Base-by-base conservation (phyloP, 106 monocot species). In the Dendrobium officinale region DNA sequence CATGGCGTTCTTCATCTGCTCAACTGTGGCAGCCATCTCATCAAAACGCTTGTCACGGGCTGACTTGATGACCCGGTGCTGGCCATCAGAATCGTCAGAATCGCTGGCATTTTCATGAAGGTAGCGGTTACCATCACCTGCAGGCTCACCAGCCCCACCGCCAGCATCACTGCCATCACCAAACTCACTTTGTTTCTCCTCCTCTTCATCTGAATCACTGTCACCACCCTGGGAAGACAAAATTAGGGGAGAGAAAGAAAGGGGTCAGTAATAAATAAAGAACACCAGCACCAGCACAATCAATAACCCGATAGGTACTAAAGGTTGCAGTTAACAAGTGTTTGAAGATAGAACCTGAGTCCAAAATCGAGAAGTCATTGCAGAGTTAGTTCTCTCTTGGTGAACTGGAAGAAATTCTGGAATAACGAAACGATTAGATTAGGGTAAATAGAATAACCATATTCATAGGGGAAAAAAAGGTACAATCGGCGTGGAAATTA, bases 1-100 rank as follows among this genome's bases (percentile, higher is more conserved):
- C 85, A 87, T 94, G 2, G 94, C 92, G 72, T 95, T 98, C 54
- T 84, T 81, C 79, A 94, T 91, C 84, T 98, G 94, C 17, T 95
- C 94, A 6, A 98, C 83, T 8, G 94, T 98, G 43, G 92, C 79
- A 6, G 51, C 74, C 94, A 98, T 88, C 82, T 98, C 98, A 26
- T 92, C 95, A 33, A 89, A 85, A 27, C 94, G 80, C 80, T 92
- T 92, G 79, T 92, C 92, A 6, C 89, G 87, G 6, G 92, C 89
- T 1, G 92, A 91, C 17, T 86, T 86, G n/a, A 98, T 81, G 13
- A 92, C 91, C 4, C 94, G 88, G 31, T 77, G 85, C 10, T 84
- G 79, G 9, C 77, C 81, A 48, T 92, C 94, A 4, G 92, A 92
- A 56, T 90, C 97, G 67, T 98, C 98, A 37, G 89, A 91, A 61